These are phyloP conservation scores for Ajuga chamaepitys DNA, from an alignment of 257 asterid genomes.

Conservation along the genomic window DNA sequence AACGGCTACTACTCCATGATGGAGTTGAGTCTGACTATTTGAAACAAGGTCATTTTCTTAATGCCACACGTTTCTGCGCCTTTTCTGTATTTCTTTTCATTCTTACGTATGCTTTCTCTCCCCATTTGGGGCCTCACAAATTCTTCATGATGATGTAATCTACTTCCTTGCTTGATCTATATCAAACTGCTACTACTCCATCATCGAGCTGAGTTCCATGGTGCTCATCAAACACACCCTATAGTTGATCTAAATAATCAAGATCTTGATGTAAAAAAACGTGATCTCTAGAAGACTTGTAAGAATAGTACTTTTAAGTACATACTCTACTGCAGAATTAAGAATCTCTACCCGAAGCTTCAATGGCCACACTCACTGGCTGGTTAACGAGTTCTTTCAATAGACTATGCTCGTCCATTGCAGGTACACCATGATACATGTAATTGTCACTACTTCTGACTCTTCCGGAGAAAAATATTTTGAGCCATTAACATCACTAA, in stretches of 20 bases:
- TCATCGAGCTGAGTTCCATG: constrained; percentile 52
- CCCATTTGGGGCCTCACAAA: constrained; percentile 64
- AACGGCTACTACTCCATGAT: constrained; percentile 63
- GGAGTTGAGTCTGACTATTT: constrained; percentile 38
- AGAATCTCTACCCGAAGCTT: constrained; percentile 65
- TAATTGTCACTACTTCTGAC: constrained; percentile 34
- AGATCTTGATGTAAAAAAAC: not conserved
- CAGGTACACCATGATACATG: constrained; percentile 58
- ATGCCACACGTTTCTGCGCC: constrained; percentile 55
- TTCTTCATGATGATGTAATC: constrained; percentile 50
- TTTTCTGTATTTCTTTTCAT: constrained; percentile 46
- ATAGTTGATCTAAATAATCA: not conserved
- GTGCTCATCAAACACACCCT: constrained; percentile 58
- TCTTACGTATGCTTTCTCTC: constrained; percentile 55
- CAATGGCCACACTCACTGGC: constrained; percentile 74
- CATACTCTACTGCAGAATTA: constrained; percentile 68
- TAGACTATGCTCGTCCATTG: constrained; percentile 46
- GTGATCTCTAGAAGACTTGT: not conserved
- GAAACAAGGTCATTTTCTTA: constrained; percentile 58
- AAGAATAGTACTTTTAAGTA: not conserved
- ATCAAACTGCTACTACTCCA: constrained; percentile 63
- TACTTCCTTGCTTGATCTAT: constrained; percentile 38
- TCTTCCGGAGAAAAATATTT: constrained; percentile 18
- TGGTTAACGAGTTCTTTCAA: constrained; percentile 66
- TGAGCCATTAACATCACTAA: not conserved